Evolutionary conservation across 1,284 basidiomycete genomes (phyloP).

Genomic region (Gymnopus androsaceus): DNA sequence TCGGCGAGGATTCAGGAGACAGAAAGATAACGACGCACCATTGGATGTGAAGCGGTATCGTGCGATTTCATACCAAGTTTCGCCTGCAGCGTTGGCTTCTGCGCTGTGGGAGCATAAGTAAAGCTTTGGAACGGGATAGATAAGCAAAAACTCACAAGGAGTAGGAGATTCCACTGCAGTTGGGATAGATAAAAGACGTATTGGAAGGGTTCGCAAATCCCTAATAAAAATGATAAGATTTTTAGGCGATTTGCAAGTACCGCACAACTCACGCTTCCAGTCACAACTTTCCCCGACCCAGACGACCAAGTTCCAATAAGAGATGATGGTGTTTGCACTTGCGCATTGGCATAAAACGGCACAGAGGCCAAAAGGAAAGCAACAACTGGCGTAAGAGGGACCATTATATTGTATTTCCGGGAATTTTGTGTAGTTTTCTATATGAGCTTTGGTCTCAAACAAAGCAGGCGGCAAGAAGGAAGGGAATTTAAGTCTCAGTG

Average conservation of each 20-base stretch:
- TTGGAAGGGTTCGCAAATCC: constrained; percentile 83
- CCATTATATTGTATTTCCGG: too few relatives aligned
- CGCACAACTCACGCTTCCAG: constrained; percentile 73
- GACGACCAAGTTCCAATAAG: constrained; percentile 86
- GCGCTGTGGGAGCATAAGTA: constrained; percentile 43
- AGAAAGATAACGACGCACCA: constrained; percentile 43
- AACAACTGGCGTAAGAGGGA: constrained; percentile 35
- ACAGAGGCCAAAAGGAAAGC: constrained; percentile 44
- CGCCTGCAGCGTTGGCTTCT: constrained; percentile 45
- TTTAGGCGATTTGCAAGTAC: not conserved
- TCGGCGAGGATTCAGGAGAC: constrained; percentile 5
- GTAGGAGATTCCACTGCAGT: constrained; percentile 80
- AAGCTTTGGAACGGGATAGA: not conserved
- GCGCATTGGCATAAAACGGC: constrained; percentile 36
- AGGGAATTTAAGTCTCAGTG: too few relatives aligned
- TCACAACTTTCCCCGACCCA: constrained; percentile 73
- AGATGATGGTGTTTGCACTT: constrained; percentile 51
- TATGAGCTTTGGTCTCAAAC: too few relatives aligned
- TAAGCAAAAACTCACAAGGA: constrained; percentile 64
- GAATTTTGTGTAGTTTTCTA: too few relatives aligned
- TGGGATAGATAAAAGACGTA: constrained; percentile 78
- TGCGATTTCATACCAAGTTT: constrained; percentile 76
- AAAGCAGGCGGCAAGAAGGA: too few relatives aligned
- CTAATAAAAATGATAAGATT: constrained; percentile 40
- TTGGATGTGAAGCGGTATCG: constrained; percentile 86